Percentiles rank a stretch among this genome's conserved stretches.
Conservation (phyloP, 2,329 filamentous ascomycete genomes). For the Tolypocladium tropicale region DNA sequence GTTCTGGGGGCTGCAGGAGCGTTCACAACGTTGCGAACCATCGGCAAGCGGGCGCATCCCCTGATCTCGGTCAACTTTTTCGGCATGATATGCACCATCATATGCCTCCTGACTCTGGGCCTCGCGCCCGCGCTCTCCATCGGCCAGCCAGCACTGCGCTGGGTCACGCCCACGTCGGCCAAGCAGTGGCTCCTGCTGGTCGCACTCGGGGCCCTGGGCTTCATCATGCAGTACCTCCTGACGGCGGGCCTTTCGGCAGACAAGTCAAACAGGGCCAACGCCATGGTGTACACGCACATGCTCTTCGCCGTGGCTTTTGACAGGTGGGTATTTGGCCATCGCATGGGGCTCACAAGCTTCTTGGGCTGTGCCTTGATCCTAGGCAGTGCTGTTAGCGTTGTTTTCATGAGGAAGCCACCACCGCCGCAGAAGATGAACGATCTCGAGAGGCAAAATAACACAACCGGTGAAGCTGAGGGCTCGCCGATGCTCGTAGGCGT, state of each 20-base stretch:
- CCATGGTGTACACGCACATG: slow-evolving; percentile 50
- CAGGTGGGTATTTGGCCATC: slow-evolving; percentile 39
- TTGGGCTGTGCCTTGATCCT: slow-evolving; percentile 42
- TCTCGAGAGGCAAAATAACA: slow-evolving; percentile 21
- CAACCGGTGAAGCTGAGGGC: slow-evolving; percentile 22
- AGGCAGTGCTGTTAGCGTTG: slow-evolving; percentile 41
- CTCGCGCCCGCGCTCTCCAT: slow-evolving; percentile 34
- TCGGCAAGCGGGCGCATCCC: slow-evolving; percentile 70
- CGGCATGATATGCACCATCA: slow-evolving; percentile 55
- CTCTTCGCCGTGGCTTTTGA: slow-evolving; percentile 45
- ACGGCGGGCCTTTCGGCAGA: slow-evolving; percentile 67
- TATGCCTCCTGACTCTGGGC: slow-evolving; percentile 52
- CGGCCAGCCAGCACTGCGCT: slow-evolving; percentile 33
- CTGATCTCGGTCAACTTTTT: slow-evolving; percentile 86
- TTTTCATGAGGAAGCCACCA: slow-evolving; percentile 30
- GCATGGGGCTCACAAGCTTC: slow-evolving; percentile 38
- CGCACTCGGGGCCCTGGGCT: slow-evolving; percentile 63
- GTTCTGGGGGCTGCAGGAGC: slow-evolving; percentile 67
- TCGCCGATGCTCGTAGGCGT: slow-evolving; percentile 29
- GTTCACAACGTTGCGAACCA: slow-evolving; percentile 66
- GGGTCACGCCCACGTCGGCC: slow-evolving; percentile 27
- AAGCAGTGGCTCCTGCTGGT: slow-evolving; percentile 58
- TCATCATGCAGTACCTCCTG: slow-evolving; percentile 78
- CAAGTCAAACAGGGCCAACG: slow-evolving; percentile 47
- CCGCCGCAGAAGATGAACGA: slow-evolving; percentile 19